These are phyloP conservation scores for Filobasidium wieringae DNA, from an alignment of 768 basidiomycete genomes.

Conservation along the genomic window DNA sequence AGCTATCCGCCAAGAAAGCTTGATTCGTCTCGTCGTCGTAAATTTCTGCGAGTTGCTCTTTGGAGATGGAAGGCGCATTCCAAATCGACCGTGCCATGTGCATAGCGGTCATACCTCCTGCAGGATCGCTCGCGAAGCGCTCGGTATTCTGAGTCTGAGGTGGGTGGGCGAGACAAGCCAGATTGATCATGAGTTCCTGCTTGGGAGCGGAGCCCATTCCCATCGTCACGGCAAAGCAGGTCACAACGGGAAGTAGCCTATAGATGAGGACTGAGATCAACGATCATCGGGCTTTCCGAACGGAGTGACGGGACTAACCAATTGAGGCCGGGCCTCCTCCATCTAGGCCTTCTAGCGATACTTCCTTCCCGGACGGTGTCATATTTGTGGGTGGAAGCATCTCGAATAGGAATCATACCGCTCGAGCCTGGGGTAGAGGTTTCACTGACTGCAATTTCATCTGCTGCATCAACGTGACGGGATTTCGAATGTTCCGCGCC, in stretches of 20 bases:
- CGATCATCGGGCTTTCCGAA: background rate
- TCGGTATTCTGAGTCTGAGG: slow-evolving; percentile 15
- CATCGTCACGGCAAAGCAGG: slow-evolving; percentile 23
- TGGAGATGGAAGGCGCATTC: background rate
- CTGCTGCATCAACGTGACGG: background rate
- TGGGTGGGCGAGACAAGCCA: slow-evolving; percentile 37
- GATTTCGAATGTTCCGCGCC: background rate
- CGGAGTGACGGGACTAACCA: slow-evolving; percentile 4
- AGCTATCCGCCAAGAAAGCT: background rate
- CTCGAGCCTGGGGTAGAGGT: background rate
- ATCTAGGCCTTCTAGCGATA: slow-evolving; percentile 22
- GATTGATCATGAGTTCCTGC: slow-evolving; percentile 31
- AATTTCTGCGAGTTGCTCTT: background rate
- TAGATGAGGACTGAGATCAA: background rate
- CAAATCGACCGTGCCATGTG: slow-evolving; percentile 5
- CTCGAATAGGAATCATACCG: background rate
- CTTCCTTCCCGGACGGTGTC: slow-evolving; percentile 12
- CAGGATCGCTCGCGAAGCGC: background rate
- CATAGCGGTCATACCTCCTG: slow-evolving; percentile 2
- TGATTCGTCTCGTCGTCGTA: background rate
- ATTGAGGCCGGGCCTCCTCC: slow-evolving; percentile 18
- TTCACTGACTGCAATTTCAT: background rate
- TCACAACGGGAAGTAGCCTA: slow-evolving; percentile 32
- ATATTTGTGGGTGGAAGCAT: background rate
- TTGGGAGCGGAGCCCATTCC: slow-evolving; percentile 34